These are phyloP conservation scores for Orbilia oligospora DNA, from an alignment of 2,329 filamentous ascomycete species.

Conservation along the genomic window DNA sequence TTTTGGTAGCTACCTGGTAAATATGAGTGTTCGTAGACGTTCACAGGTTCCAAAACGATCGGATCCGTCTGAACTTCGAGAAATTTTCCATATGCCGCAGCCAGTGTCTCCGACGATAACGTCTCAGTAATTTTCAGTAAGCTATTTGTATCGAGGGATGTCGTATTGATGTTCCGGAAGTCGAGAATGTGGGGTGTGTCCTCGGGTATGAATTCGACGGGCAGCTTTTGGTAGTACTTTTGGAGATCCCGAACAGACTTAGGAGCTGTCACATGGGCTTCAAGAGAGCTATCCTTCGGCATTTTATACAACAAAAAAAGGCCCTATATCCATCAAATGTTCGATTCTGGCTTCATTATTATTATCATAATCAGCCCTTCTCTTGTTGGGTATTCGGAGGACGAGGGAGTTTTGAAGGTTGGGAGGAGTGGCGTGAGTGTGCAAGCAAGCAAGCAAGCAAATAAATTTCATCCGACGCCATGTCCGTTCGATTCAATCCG, in stretches of 20 bases:
- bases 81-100: conserved; percentile 48
- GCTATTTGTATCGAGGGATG: not conserved
- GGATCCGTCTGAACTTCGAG: conserved; percentile 15
- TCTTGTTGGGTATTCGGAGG: not conserved
- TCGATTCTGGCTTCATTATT: not conserved
- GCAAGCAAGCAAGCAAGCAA: no score
- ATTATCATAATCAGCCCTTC: no score
- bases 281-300: conserved; percentile 32
- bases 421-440: conserved; percentile 1
- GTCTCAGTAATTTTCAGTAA: conserved; percentile 30
- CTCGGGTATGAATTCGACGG: conserved; percentile 30
- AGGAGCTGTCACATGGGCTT: conserved; percentile 62
- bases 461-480: not conserved
- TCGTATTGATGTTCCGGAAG: conserved; percentile 40
- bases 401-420: not conserved
- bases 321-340: not conserved
- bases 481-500: no score
- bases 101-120: conserved; percentile 29
- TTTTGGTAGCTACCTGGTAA: conserved; percentile 60
- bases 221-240: conserved; percentile 62
- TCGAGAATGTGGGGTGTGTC: conserved; percentile 60
- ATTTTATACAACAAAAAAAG: conserved; percentile 4
- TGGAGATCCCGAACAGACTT: conserved; percentile 61
- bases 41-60: conserved; percentile 4
- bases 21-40: conserved; percentile 60